Base-by-base conservation (phyloP, 257 asterid genomes). In the Scutellaria galericulata region DNA sequence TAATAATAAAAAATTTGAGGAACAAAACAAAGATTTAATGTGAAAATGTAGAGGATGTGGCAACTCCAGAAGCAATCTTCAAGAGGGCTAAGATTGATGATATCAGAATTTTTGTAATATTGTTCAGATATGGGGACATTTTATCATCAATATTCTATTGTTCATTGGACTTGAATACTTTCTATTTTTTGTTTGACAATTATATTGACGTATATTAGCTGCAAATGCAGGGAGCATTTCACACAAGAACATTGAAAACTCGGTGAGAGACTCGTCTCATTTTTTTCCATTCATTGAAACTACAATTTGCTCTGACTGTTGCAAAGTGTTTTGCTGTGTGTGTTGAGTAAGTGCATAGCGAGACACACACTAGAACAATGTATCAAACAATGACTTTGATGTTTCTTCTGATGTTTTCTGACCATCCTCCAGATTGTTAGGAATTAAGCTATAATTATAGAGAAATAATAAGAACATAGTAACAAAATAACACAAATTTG, bases 221-320 rank as follows among this genome's bases (percentile, higher is more conserved):
- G 41, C 60, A 7, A 75, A 46, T 83, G 88, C 96, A 93, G 98
- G 97, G 54, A 90, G 80, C 37, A 52, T 93, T 71, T 85, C 90
- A 1, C 47, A 35, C 52, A 71, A 80, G 75, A 83, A 81, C 74
- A 74, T 90, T 71, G 95, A 87, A 80, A 60, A 85, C 45, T 75
- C 98, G 88, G 98, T 90, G 75, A 93, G 95, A 75, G 51, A 59
- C 22, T 47, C 37, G 15, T 74, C 39, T 35, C 37, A 6, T 14
- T 27, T 60, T 5, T 66, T 31, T 57, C 42, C 7, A 7, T 71
- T 22, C 9, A 46, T 64, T 42, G 62, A 27, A 7, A 31, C 57
- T 50, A 12, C 5, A 56, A 3, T 55, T 14, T 15, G 22, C 68
- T 64, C 42, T 31, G 37, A 37, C 27, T 41, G 9, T 48, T 31